Conservation (phyloP, 257 asterid genomes). For the Lavandula angustifolia region DNA sequence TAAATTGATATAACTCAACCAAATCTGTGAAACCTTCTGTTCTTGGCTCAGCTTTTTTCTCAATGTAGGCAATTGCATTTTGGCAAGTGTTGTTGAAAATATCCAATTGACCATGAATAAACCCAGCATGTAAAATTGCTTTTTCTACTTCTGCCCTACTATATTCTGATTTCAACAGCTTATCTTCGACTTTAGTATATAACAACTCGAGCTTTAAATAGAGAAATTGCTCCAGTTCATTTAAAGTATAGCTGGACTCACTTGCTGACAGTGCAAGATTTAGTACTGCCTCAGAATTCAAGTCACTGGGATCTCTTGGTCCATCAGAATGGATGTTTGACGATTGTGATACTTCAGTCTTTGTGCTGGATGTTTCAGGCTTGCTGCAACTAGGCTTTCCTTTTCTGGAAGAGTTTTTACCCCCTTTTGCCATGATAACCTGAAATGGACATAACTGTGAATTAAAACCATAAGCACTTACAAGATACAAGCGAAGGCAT, state of each 20-base stretch:
- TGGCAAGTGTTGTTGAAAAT: conserved; percentile 11
- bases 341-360: conserved; percentile 4
- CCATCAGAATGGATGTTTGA: background rate
- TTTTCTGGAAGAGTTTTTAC: conserved; percentile 30
- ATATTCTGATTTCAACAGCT: conserved; percentile 30
- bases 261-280: background rate
- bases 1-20: conserved; percentile 12
- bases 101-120: conserved; percentile 4
- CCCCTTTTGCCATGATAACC: conserved; percentile 18
- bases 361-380: conserved; percentile 3
- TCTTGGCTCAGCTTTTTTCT: background rate
- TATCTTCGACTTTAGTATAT: conserved; percentile 24
- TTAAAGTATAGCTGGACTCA: background rate
- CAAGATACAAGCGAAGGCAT: conserved; percentile 6
- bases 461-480: background rate
- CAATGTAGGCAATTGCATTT: conserved; percentile 25
- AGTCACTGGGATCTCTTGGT: background rate
- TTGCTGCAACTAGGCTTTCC: conserved; percentile 22
- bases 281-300: background rate
- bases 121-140: conserved; percentile 24
- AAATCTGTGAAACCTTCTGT: conserved; percentile 22
- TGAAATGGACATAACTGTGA: conserved; percentile 15
- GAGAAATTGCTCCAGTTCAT: conserved; percentile 25
- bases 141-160: conserved; percentile 14
- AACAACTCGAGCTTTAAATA: conserved; percentile 10